Percentiles rank a stretch among this genome's conserved stretches.
Conservation (phyloP, 768 basidiomycete species). For the Kockovaella imperatae region DNA sequence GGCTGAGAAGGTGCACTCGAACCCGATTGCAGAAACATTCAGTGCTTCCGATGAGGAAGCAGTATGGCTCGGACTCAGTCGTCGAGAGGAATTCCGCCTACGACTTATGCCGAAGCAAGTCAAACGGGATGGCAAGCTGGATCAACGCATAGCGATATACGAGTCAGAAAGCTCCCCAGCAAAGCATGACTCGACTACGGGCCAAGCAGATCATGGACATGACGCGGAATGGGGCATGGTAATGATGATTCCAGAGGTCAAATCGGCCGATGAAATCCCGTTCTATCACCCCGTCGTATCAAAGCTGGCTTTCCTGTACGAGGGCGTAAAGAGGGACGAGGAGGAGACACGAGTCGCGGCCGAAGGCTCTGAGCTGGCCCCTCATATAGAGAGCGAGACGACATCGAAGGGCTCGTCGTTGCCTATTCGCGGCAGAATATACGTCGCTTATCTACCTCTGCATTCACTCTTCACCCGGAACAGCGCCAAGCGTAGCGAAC, state of each 20-base stretch:
- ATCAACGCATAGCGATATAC: constrained; percentile 74
- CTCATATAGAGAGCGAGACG: too few relatives aligned
- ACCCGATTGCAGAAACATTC: constrained; percentile 14
- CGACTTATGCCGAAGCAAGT: constrained; percentile 70
- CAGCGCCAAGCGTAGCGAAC: too few relatives aligned
- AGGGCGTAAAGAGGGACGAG: constrained; percentile 43
- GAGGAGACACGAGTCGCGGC: too few relatives aligned
- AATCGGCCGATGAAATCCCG: constrained; percentile 53
- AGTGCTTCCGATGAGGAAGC: constrained; percentile 40
- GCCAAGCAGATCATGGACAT: constrained; percentile 1
- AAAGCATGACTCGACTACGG: neutral
- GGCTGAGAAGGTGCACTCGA: neutral
- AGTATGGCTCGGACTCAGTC: constrained; percentile 45
- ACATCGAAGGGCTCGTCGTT: too few relatives aligned
- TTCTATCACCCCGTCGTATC: constrained; percentile 83
- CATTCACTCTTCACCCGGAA: too few relatives aligned
- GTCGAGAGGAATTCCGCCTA: constrained; percentile 57
- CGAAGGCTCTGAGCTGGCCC: too few relatives aligned
- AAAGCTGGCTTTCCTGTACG: constrained; percentile 73
- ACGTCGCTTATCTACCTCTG: too few relatives aligned
- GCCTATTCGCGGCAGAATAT: too few relatives aligned
- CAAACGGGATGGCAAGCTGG: constrained; percentile 61
- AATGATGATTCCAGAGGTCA: constrained; percentile 44
- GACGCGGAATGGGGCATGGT: constrained; percentile 19
- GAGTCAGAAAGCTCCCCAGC: constrained; percentile 17